Evolutionary conservation across 1,284 basidiomycete species (phyloP).

Genomic region (Pyrrhoderma lamaoense): DNA sequence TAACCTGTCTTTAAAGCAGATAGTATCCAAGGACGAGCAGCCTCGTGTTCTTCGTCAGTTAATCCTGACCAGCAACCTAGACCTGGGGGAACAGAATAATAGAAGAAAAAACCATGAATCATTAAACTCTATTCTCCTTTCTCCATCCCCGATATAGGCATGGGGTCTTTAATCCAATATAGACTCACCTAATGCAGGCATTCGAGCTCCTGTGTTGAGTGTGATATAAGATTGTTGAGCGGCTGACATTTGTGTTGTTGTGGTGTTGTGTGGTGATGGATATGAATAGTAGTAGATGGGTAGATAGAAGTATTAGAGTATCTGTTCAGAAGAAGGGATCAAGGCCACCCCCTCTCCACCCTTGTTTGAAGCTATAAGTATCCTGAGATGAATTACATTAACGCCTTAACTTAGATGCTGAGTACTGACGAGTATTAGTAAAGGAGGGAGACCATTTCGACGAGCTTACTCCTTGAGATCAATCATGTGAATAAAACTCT

Average conservation of each 20-base stretch:
- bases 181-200: conserved; percentile 20
- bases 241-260: conserved; percentile 5
- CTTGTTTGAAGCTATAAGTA: neutral
- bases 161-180: too few relatives aligned
- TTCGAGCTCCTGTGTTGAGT: conserved; percentile 18
- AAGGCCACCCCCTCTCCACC: too few relatives aligned
- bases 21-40: conserved; percentile 19
- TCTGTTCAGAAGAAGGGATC: too few relatives aligned
- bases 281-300: neutral
- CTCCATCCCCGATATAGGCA: too few relatives aligned
- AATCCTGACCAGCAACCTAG: conserved; percentile 21
- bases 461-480: too few relatives aligned
- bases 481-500: too few relatives aligned
- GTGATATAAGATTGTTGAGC: conserved; percentile 13
- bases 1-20: conserved; percentile 23
- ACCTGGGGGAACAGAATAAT: conserved; percentile 11
- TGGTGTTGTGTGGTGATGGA: neutral
- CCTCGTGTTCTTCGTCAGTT: conserved; percentile 16
- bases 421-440: neutral
- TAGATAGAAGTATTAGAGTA: neutral
- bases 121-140: too few relatives aligned
- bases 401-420: neutral
- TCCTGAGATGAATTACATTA: neutral
- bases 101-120: neutral
- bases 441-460: too few relatives aligned